phyloP scores from a whole-genome alignment of 2,329 filamentous ascomycete genomes.

The Celoporthe dispersa region DNA sequence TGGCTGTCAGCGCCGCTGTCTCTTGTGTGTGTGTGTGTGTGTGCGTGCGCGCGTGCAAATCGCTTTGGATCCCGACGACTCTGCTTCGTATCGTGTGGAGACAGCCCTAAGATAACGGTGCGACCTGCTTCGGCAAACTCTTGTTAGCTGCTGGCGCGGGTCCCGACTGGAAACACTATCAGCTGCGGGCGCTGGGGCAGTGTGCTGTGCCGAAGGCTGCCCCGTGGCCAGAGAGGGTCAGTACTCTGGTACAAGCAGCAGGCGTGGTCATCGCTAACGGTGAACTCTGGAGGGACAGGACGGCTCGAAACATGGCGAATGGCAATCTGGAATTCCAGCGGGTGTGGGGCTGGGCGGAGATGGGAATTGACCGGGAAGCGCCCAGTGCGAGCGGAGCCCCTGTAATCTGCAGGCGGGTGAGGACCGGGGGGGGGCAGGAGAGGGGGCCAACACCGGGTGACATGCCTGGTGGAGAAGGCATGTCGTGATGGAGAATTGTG shows the following conservation, averaged over 20 bases:
- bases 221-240: constrained; percentile 14
- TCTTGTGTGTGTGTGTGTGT: constrained; percentile 16
- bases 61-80: constrained; percentile 23
- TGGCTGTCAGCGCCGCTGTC: constrained; percentile 24
- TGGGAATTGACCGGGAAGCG: constrained; percentile 33
- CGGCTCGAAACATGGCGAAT: constrained; percentile 26
- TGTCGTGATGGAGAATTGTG: constrained; percentile 30
- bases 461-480: constrained; percentile 29
- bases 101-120: constrained; percentile 8
- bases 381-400: constrained; percentile 34
- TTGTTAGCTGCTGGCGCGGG: constrained; percentile 5
- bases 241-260: constrained; percentile 12
- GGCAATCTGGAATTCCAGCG: constrained; percentile 10
- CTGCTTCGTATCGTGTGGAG: constrained; percentile 16
- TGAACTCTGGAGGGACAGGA: constrained; percentile 19
- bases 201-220: constrained; percentile 17
- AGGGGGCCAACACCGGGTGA: constrained; percentile 30
- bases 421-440: background rate
- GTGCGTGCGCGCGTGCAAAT: constrained; percentile 16
- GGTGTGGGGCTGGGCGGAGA: constrained; percentile 28
- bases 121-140: constrained; percentile 12
- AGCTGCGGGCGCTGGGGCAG: constrained; percentile 15
- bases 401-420: constrained; percentile 27
- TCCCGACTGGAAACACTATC: background rate
- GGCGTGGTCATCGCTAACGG: constrained; percentile 18